Conservation (phyloP, 495 filamentous ascomycete genomes). For the Neurospora sp. region DNA sequence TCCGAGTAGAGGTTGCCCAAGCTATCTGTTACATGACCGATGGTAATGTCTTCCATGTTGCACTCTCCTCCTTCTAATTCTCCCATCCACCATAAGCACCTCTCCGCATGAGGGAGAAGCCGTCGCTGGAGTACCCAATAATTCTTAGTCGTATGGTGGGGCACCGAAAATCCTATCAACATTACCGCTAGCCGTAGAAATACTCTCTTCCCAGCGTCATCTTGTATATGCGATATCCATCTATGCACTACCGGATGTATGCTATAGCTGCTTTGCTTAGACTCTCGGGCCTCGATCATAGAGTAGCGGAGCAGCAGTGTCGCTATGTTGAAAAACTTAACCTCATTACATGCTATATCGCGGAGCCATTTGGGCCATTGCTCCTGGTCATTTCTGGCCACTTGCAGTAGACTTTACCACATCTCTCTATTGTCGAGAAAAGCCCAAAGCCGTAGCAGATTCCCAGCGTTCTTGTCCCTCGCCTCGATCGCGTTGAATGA, state of each 20-base stretch:
- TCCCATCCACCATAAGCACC: conserved; percentile 8
- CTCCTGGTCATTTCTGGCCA: conserved; percentile 1
- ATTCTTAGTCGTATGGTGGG: conserved; percentile 2
- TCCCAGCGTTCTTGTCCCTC: conserved; percentile 6
- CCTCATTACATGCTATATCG: too few relatives aligned
- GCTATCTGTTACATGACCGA: conserved; percentile 14
- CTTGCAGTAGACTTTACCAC: conserved; percentile 17
- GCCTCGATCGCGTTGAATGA: conserved; percentile 21
- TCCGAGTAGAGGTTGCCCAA: conserved; percentile 18
- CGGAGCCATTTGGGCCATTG: background rate
- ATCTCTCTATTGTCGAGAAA: conserved; percentile 24
- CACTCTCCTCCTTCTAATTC: conserved; percentile 1
- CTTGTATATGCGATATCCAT: conserved; percentile 18
- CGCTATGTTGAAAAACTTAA: too few relatives aligned
- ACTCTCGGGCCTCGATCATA: too few relatives aligned
- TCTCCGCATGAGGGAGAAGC: conserved; percentile 18
- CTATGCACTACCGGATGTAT: conserved; percentile 28
- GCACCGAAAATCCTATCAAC: conserved; percentile 17
- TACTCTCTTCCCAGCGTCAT: conserved; percentile 5
- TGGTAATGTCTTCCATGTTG: conserved; percentile 17
- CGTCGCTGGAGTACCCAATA: conserved; percentile 16
- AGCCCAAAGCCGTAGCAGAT: conserved; percentile 22
- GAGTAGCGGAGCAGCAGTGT: too few relatives aligned
- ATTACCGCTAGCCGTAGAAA: conserved; percentile 12
- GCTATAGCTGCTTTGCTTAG: conserved; percentile 11